Percentiles rank a stretch among this genome's conserved stretches.
These are phyloP conservation scores for Xylaria sp. DNA, from an alignment of 2,329 filamentous ascomycete genomes.

Conservation along the genomic window DNA sequence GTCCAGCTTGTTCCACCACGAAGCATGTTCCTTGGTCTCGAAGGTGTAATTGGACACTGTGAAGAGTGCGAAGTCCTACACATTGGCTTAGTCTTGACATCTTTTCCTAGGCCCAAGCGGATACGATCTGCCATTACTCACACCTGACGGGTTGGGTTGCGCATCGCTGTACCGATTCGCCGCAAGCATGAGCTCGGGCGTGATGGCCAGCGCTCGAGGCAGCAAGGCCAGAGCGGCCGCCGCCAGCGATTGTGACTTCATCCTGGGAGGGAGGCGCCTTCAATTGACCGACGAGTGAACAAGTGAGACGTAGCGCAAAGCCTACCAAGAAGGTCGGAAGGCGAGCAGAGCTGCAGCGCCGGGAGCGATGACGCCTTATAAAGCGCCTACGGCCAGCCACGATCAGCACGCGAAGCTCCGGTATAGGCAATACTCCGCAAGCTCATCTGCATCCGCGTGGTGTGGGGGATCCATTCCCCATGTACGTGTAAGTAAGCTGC, in stretches of 20 bases:
- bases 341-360: conserved; percentile 6
- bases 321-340: conserved; percentile 28
- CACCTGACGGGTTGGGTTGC: conserved; percentile 50
- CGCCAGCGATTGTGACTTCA: conserved; percentile 45
- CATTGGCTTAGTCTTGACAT: conserved; percentile 32
- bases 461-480: conserved; percentile 17
- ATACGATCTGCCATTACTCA: conserved; percentile 40
- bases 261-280: conserved; percentile 36
- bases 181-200: conserved; percentile 49
- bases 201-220: conserved; percentile 47
- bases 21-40: conserved; percentile 60
- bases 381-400: conserved; percentile 16
- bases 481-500: conserved; percentile 8
- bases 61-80: conserved; percentile 58
- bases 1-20: conserved; percentile 66
- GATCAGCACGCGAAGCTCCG: conserved; percentile 31
- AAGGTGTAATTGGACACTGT: conserved; percentile 69
- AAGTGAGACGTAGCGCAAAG: conserved; percentile 29
- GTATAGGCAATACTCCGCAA: conserved; percentile 34
- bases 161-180: conserved; percentile 50
- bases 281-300: conserved; percentile 33
- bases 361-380: conserved; percentile 35
- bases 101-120: background rate
- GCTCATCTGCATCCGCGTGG: conserved; percentile 20
- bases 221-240: conserved; percentile 45